Percentiles rank a stretch among this genome's conserved stretches.
Conservation (phyloP, 179 eudicot genomes). For the Beta corolliflora region DNA sequence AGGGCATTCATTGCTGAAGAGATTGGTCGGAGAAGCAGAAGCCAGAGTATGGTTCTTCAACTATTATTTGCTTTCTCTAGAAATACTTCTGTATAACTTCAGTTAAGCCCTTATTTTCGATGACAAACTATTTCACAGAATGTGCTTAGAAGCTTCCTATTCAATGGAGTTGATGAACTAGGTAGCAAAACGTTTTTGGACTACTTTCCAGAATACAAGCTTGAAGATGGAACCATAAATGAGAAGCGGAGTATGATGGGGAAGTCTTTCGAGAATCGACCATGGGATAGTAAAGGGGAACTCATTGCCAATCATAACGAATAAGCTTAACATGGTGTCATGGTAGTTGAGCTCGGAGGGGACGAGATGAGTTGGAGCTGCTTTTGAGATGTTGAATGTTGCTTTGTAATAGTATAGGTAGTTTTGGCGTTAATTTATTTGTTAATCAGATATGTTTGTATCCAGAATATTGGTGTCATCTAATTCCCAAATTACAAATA, state of each 20-base stretch:
- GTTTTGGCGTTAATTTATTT: not conserved
- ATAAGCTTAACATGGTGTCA: not conserved
- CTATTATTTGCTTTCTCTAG: constrained; percentile 3
- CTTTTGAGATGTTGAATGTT: no score
- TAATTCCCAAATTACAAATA: no score
- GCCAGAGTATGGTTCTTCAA: constrained; percentile 53
- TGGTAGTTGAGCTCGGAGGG: not conserved
- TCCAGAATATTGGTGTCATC: no score
- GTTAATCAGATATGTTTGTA: not conserved
- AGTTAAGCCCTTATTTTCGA: not conserved
- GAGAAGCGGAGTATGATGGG: constrained; percentile 84
- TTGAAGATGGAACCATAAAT: constrained; percentile 68
- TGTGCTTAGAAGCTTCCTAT: constrained; percentile 67
- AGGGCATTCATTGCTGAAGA: constrained; percentile 69
- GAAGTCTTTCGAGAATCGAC: constrained; percentile 78
- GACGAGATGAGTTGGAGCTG: not conserved
- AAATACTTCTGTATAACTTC: not conserved
- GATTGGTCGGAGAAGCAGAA: constrained; percentile 62
- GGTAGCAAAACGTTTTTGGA: constrained; percentile 76
- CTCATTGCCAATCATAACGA: constrained; percentile 38
- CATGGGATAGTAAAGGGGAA: constrained; percentile 76
- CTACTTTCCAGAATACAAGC: constrained; percentile 83
- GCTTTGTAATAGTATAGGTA: not conserved
- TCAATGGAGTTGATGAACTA: constrained; percentile 67
- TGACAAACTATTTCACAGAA: constrained; percentile 43